phyloP scores from a whole-genome alignment of 2,329 filamentous ascomycete genomes.

The Teratosphaeria gauchensis region DNA sequence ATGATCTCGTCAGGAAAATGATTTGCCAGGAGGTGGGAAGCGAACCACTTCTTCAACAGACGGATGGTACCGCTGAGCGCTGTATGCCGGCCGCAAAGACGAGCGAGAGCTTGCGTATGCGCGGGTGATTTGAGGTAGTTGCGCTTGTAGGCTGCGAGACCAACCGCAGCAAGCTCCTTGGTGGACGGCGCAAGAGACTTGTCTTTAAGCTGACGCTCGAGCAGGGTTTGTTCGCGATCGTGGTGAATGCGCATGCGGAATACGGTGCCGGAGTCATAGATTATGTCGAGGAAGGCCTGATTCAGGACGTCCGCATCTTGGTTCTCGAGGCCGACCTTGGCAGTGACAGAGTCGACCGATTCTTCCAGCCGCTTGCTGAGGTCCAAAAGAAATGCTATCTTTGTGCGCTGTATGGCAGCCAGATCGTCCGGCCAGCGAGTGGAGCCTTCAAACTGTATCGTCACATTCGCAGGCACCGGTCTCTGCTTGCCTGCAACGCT shows the following conservation, averaged over 20 bases:
- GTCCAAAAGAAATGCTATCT: constrained; percentile 73
- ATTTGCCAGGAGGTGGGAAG: constrained; percentile 64
- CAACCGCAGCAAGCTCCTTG: constrained; percentile 59
- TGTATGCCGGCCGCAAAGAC: constrained; percentile 69
- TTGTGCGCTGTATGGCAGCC: constrained; percentile 82
- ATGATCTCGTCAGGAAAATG: constrained; percentile 74
- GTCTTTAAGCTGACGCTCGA: constrained; percentile 70
- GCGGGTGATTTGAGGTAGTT: constrained; percentile 63
- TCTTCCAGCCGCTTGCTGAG: constrained; percentile 63
- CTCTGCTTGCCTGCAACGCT: constrained; percentile 33
- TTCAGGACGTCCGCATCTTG: constrained; percentile 60
- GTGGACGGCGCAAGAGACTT: constrained; percentile 55
- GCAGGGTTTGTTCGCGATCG: constrained; percentile 71
- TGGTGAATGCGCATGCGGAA: constrained; percentile 85
- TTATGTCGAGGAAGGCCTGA: constrained; percentile 70
- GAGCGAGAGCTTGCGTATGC: constrained; percentile 72
- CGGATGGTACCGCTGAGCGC: constrained; percentile 74
- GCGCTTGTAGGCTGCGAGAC: constrained; percentile 62
- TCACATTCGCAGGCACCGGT: constrained; percentile 58
- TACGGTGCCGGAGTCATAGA: constrained; percentile 56
- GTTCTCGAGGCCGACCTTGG: constrained; percentile 74
- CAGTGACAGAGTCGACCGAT: constrained; percentile 50
- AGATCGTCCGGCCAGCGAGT: constrained; percentile 89
- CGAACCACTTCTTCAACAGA: constrained; percentile 83
- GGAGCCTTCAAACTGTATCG: constrained; percentile 88